Base-by-base conservation (phyloP, 73 alveolate species). In the Paramecium sonneborni region DNA sequence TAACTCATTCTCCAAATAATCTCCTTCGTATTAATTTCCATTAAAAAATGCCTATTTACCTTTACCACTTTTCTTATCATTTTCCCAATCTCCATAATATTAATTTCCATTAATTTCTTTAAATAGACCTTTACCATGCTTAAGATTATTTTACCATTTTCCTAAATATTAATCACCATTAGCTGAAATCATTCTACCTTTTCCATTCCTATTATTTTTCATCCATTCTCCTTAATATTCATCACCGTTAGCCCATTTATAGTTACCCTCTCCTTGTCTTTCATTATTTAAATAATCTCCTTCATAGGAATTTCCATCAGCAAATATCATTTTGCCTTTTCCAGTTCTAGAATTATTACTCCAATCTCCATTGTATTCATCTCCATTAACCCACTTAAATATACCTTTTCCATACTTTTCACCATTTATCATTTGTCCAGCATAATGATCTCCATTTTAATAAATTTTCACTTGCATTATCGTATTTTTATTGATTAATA, bases 281-380 rank as follows among this genome's bases (percentile, higher is more conserved):
- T 62, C 44, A n/a, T n/a, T 52, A 52, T 52, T n/a, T 8, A 52
- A 3, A 52, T 52, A 95, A 6, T 93, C 94, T 4, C 96, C 98
- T 28, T 93, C 96, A 70, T 95, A 95, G 12, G 38, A 57, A 12
- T 93, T 34, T 1, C 98, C 96, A 69, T 95, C 96, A 4, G 93
- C 72, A 70, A 93, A 93, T 28, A 93, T 34, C 38, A 95, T 86
- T 9, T 37, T 52, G 18, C 98, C 98, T 14, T 67, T 67, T 10
- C 98, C 98, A 62, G 93, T 86, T 1, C 95, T 95, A 37, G 76
- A 44, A 46, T 93, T 92, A 52, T 93, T 84, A 26, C 41, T 84
- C 35, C 86, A 56, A 20, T 92, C 92, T 12, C 98, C 98, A 21
- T 95, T 88, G 48, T 95, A 95, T 34, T 39, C 38, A 2, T 95